Evolutionary conservation across 768 basidiomycete species (phyloP), one percentile per base, ranked within the genome.

Genomic region (Mycena galopus): DNA sequence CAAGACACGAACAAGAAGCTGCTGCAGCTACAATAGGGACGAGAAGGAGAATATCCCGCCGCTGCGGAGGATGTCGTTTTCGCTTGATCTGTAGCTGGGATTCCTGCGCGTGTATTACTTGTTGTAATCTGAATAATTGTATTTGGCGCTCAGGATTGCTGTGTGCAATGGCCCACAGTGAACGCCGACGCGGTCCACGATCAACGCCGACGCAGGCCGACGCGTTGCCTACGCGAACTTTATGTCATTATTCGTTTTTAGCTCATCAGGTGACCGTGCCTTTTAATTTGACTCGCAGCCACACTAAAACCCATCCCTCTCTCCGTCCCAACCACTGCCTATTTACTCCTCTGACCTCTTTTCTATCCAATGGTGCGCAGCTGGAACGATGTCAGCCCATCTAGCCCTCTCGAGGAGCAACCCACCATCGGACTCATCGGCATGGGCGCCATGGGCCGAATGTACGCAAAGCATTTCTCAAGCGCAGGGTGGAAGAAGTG

Each of bases 391-490:
- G 60, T 62, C 2, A 62, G 65, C 39, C 65, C 71, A 12, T 39
- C 35, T 11, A 62, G 35, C 23, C 59, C 65, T 21, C 17, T 47
- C 11, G 65, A 66, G 9, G 32, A 63, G 25, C 95, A 96, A 75
- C 94, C 95, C 8, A 87, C 88, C 0, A 94, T 99, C 44, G 97
- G 97, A 2, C 85, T 98, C 62, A 98, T 98, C 72, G 97, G 97
- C 2, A 98, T 98, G 96, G 97, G 97, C 0, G 94, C 94, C 60
- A 99, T 99, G 97, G 97, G 97, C 2, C 86, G 85, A 78, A 96
- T 99, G 96, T 99, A 98, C 80, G 96, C 96, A 0, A 88, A 86
- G 21, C 80, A 85, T n/a, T 85, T 99, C 29, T 89, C 91, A 14
- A 85, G 86, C 8, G 96, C 92, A 12, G 96, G 97, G 2, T 96